Conservation (phyloP, 495 filamentous ascomycete genomes). For the Lepidopterella palustris region DNA sequence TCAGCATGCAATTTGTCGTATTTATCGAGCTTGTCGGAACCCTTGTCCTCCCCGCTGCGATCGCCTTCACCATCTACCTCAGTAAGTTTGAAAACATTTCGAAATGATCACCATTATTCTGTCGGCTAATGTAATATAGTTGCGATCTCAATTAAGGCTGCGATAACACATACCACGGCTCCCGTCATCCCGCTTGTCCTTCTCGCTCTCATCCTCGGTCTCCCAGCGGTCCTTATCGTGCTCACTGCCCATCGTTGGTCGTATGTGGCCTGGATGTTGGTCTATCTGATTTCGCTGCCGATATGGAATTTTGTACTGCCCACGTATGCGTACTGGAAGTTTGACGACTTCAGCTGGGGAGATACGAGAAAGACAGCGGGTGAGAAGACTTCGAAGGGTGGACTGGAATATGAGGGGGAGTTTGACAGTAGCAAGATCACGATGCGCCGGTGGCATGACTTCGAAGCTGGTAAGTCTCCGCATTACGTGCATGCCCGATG, state of each 20-base stretch:
- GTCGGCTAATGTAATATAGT: slow-evolving; percentile 45
- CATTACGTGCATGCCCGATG: slow-evolving; percentile 5
- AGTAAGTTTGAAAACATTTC: slow-evolving; percentile 47
- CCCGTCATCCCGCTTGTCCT: slow-evolving; percentile 90
- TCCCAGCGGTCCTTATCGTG: slow-evolving; percentile 88
- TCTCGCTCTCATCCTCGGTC: slow-evolving; percentile 83
- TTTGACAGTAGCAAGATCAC: slow-evolving; percentile 98
- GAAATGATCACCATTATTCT: background rate
- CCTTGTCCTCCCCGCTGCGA: slow-evolving; percentile 88
- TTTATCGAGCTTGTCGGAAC: slow-evolving; percentile 95
- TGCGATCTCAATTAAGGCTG: slow-evolving; percentile 79
- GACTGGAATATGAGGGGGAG: slow-evolving; percentile 84
- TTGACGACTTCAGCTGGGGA: slow-evolving; percentile 99
- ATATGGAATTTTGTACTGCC: slow-evolving; percentile 98
- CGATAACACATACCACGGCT: slow-evolving; percentile 40
- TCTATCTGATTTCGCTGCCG: slow-evolving; percentile 88
- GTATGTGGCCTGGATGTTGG: slow-evolving; percentile 94
- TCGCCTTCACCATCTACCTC: slow-evolving; percentile 94
- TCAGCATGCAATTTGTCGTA: slow-evolving; percentile 99
- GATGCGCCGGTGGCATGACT: slow-evolving; percentile 97
- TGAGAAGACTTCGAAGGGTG: slow-evolving; percentile 74
- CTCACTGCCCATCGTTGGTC: slow-evolving; percentile 91
- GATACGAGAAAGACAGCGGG: slow-evolving; percentile 94
- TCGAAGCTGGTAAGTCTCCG: slow-evolving; percentile 66
- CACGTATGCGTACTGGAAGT: slow-evolving; percentile 97